These are phyloP conservation scores for Dactylellina parvicollis DNA, from an alignment of 2,329 filamentous ascomycete species.

Conservation along the genomic window DNA sequence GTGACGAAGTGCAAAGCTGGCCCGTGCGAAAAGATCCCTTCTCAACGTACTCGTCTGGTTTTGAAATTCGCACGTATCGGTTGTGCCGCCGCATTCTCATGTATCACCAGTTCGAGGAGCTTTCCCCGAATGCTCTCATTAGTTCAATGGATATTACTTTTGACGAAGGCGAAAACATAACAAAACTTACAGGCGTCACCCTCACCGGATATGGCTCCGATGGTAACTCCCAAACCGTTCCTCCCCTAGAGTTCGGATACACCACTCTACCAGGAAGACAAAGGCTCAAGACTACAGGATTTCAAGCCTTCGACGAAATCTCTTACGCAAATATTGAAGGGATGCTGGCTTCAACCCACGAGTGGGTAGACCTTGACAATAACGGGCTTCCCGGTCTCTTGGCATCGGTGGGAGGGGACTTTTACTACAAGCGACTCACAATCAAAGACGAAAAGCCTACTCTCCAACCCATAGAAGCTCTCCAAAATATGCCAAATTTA, in stretches of 20 bases:
- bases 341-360: constrained; percentile 4
- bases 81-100: constrained; percentile 60
- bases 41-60: constrained; percentile 57
- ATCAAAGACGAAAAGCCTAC: neutral
- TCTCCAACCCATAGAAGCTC: neutral
- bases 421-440: constrained; percentile 46
- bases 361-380: constrained; percentile 58
- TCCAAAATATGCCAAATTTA: neutral
- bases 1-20: constrained; percentile 60
- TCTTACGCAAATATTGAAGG: constrained; percentile 2
- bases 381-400: constrained; percentile 57
- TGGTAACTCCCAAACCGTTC: neutral
- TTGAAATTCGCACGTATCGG: constrained; percentile 60
- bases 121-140: neutral
- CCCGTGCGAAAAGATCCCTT: constrained; percentile 59
- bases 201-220: neutral
- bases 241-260: constrained; percentile 11
- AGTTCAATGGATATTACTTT: neutral
- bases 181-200: neutral
- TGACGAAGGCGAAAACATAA: neutral
- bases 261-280: neutral
- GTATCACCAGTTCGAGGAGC: constrained; percentile 60
- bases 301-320: constrained; percentile 17
- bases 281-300: neutral
- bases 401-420: constrained; percentile 11